Conservation (phyloP, 2,329 filamentous ascomycete genomes). For the Neopestalotiopsis sp. region DNA sequence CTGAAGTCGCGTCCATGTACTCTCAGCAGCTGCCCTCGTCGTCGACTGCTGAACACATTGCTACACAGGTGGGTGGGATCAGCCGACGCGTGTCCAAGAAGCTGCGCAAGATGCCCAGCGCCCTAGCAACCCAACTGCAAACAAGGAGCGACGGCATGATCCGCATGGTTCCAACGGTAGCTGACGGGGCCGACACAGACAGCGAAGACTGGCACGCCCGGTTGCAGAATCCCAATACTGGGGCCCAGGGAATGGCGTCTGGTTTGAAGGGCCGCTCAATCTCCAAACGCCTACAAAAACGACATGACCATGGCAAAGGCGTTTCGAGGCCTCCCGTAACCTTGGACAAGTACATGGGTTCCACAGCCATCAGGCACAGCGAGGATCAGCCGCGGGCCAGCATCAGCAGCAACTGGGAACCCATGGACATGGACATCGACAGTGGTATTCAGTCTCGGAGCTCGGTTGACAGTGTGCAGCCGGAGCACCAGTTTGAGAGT, state of each 20-base stretch:
- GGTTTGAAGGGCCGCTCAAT: not conserved
- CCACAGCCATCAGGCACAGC: not conserved
- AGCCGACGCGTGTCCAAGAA: slow-evolving; percentile 53
- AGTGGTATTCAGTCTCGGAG: not conserved
- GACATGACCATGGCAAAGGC: not conserved
- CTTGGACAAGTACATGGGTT: slow-evolving; percentile 5
- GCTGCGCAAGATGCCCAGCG: slow-evolving; percentile 55
- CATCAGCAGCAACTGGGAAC: slow-evolving; percentile 3
- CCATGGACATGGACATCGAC: slow-evolving; percentile 21
- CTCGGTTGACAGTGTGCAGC: slow-evolving; percentile 5
- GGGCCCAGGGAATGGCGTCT: slow-evolving; percentile 7
- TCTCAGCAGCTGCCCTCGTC: slow-evolving; percentile 11
- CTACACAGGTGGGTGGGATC: slow-evolving; percentile 27
- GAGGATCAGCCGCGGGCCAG: not conserved
- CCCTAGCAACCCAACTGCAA: not conserved
- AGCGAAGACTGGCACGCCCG: slow-evolving; percentile 8
- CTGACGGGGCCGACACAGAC: not conserved
- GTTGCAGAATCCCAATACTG: slow-evolving; percentile 19
- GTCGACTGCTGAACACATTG: slow-evolving; percentile 2
- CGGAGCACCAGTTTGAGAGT: slow-evolving; percentile 7
- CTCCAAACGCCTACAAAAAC: slow-evolving; percentile 13
- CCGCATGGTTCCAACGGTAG: slow-evolving; percentile 18
- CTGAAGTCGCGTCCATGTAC: slow-evolving; percentile 27
- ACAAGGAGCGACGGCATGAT: slow-evolving; percentile 29
- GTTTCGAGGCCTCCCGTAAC: slow-evolving; percentile 16